Evolutionary conservation across 345 rosid species (phyloP), one percentile per base, ranked within the genome.

Genomic region (Geranium brycei): DNA sequence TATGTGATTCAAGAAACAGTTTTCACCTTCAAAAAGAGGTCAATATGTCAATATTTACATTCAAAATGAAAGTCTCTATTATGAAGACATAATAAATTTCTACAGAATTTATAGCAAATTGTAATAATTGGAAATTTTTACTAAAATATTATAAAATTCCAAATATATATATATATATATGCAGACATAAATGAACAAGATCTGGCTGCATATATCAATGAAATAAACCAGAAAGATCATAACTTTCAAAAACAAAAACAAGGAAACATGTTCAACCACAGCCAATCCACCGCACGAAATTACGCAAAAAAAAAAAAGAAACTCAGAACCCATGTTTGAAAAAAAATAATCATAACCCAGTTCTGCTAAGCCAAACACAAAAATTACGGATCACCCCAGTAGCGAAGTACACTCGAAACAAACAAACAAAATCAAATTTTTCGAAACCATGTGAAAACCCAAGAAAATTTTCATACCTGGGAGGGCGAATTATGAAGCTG

Each of bases 401-500:
- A 35, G 41, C 41, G 4, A 35, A 35, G 4, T 35, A 7, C 10
- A 35, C 7, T 35, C 41, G 41, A 35, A 4, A 35, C 10, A 4
- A 35, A 35, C 5, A 23, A 35, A 35, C 5, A 35, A 35, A 35
- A 35, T 35, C 41, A 35, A 35, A 35, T 1, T 35, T 23, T 7
- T 35, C 41, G 41, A 35, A 35, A 35, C 41, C 41, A 32, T 60
- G 18, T 19, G 61, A 59, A 10, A 58, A 11, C 13, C 17, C 18
- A 62, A 17, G 1, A 51, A 51, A 67, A 7, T 19, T 17, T 64
- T 61, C 31, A 64, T 64, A 89, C 99, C 99, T 86, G 78, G 99
- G 95, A 63, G 99, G 99, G 62, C 99, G 85, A 70, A 93, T 89
- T 11, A 93, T 86, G 75, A 93, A 93, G 87, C 78, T 93, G 28